These are phyloP conservation scores for Actinidia chinensis DNA, from an alignment of 179 eudicot genomes.

Conservation along the genomic window DNA sequence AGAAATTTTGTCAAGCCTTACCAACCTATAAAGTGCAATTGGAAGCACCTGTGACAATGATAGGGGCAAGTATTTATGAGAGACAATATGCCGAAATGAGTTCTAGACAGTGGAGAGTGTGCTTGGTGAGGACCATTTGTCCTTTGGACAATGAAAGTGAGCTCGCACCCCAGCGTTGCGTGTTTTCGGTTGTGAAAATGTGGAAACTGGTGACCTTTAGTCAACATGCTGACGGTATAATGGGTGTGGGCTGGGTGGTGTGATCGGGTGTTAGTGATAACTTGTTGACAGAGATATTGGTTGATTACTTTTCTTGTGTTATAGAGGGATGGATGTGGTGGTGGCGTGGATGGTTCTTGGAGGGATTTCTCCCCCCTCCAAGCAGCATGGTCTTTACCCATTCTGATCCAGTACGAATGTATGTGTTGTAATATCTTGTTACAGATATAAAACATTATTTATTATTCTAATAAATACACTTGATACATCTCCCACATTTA, in stretches of 20 bases:
- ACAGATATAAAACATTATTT: slow-evolving; percentile 23
- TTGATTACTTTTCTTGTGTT: slow-evolving; percentile 90
- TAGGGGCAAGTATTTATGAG: slow-evolving; percentile 62
- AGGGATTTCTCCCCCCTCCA: slow-evolving; percentile 61
- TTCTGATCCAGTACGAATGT: slow-evolving; percentile 92
- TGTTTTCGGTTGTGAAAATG: slow-evolving; percentile 90
- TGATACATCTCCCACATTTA: slow-evolving; percentile 91
- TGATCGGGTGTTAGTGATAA: slow-evolving; percentile 88
- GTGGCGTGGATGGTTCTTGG: slow-evolving; percentile 99
- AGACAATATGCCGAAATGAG: slow-evolving; percentile 98
- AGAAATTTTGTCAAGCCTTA: slow-evolving; percentile 68
- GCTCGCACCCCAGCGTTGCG: slow-evolving; percentile 82
- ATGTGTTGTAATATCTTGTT: slow-evolving; percentile 35
- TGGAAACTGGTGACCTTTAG: slow-evolving; percentile 93
- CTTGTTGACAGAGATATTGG: slow-evolving; percentile 77
- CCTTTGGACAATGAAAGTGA: slow-evolving; percentile 90
- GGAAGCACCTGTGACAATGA: slow-evolving; percentile 74
- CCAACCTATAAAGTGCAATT: slow-evolving; percentile 74
- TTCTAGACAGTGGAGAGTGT: slow-evolving; percentile 95
- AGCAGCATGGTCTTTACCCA: slow-evolving; percentile 72
- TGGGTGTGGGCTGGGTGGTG: slow-evolving; percentile 95
- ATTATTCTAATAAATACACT: slow-evolving; percentile 45
- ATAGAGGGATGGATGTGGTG: slow-evolving; percentile 95
- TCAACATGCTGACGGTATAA: slow-evolving; percentile 97
- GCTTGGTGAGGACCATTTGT: slow-evolving; percentile 78